Conservation (phyloP, 805 yeast species). For the Metschnikowia dekortorum region DNA sequence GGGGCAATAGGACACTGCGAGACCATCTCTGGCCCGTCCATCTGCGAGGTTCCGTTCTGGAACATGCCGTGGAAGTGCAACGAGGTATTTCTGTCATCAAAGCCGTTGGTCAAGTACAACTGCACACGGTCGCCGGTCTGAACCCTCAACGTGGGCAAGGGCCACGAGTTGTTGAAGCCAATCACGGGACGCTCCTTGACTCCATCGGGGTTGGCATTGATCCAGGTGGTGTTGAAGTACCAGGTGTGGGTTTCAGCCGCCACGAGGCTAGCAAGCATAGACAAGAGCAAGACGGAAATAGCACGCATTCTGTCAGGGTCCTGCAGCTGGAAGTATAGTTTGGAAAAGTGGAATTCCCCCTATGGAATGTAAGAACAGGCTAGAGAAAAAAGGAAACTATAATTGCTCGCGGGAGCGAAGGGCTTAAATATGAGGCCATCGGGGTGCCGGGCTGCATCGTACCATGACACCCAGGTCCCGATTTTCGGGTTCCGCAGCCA, state of each 20-base stretch:
- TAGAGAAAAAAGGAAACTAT: constrained; percentile 13
- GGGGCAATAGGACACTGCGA: constrained; percentile 93
- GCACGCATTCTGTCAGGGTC: constrained; percentile 14
- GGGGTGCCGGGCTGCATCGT: neutral
- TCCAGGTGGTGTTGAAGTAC: constrained; percentile 66
- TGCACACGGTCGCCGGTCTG: constrained; percentile 75
- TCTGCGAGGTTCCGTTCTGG: constrained; percentile 65
- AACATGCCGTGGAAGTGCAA: constrained; percentile 94
- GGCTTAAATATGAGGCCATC: constrained; percentile 6
- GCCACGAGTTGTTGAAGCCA: constrained; percentile 71
- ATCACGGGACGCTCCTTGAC: constrained; percentile 49
- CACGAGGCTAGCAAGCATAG: constrained; percentile 17
- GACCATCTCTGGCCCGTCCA: constrained; percentile 90
- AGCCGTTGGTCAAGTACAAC: constrained; percentile 71
- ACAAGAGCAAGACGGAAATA: constrained; percentile 16
- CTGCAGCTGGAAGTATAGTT: constrained; percentile 9
- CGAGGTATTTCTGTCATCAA: constrained; percentile 60
- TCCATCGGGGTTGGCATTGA: constrained; percentile 67
- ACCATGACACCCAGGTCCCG: constrained; percentile 2
- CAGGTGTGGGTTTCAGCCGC: constrained; percentile 53
- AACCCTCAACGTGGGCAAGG: constrained; percentile 81
- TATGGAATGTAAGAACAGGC: constrained; percentile 20
- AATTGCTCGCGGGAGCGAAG: constrained; percentile 10
- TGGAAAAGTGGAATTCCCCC: constrained; percentile 12
- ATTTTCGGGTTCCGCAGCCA: constrained; percentile 15